Evolutionary conservation across 768 basidiomycete genomes (phyloP), one percentile per base, ranked within the genome.

Genomic region (Mycena rosella): DNA sequence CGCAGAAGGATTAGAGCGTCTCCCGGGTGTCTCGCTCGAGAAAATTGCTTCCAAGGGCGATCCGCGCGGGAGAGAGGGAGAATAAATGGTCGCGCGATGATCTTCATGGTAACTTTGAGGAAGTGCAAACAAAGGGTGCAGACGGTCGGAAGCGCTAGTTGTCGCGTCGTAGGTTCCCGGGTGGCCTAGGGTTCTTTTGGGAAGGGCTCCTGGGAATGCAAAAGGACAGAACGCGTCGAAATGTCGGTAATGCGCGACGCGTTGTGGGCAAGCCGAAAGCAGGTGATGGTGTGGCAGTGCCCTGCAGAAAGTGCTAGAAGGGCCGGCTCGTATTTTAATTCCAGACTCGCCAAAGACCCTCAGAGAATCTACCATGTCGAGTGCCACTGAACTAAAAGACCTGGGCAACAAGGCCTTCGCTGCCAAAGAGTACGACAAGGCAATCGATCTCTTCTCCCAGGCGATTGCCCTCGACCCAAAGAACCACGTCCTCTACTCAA

Each of bases 381-480:
- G 83, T 82, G 84, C 80, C 36, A 84, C 85, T 77, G 82, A 88
- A 66, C 84, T 98, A 71, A 98, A 98, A 84, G 93, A 95, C 76
- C 89, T 89, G 76, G 96, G 96, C 75, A 98, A 98, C 86, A 96
- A 96, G 76, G 96, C 96, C 24, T 98, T 98, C 81, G 85, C 93
- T 42, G 94, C 94, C 61, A 98, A 96, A 78, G 89, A 98, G 74
- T 98, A 94, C 81, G 91, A 94, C 82, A 89, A 86, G 73, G 96
- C 96, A 9, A 93, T 94, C 83, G 87, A 91, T 75, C 82, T 92
- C 53, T 95, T 95, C 80, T 85, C 88, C 5, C 86, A 95, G 74
- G 96, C 94, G 22, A 93, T 98, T 76, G 88, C 85, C 52, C 74
- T 96, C 72, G 96, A 98, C 80, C 83, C 91, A 2, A 84, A 82